These are phyloP conservation scores for Lipomyces sp. DNA, from an alignment of 805 yeast genomes.

Conservation along the genomic window DNA sequence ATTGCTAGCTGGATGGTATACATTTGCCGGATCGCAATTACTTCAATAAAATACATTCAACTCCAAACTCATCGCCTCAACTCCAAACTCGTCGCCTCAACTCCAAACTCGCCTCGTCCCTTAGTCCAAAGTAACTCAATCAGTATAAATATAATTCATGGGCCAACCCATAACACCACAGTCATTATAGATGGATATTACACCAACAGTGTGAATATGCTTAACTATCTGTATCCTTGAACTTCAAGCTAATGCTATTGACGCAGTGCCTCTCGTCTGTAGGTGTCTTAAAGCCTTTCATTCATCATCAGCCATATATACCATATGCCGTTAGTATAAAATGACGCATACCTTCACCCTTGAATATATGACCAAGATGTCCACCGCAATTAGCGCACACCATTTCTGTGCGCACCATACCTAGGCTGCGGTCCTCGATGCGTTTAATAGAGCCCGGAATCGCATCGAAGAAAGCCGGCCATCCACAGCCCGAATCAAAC, in stretches of 20 bases:
- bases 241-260: constrained; percentile 80
- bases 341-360: constrained; percentile 66
- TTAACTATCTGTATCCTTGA: constrained; percentile 43
- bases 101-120: not conserved
- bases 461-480: constrained; percentile 97
- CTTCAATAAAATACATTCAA: not conserved
- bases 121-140: not conserved
- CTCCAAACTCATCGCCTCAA: constrained; percentile 3
- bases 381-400: constrained; percentile 87
- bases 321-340: not conserved
- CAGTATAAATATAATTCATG: not conserved
- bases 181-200: not conserved
- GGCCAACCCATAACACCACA: not conserved
- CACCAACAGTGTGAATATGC: not conserved
- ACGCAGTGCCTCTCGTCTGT: constrained; percentile 95
- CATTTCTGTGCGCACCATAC: constrained; percentile 89
- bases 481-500: constrained; percentile 91
- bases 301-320: not conserved
- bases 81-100: too few relatives aligned
- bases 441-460: constrained; percentile 75
- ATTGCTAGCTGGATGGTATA: not conserved
- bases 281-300: constrained; percentile 68
- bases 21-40: not conserved
- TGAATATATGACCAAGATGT: constrained; percentile 93
- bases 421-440: constrained; percentile 63